Evolutionary conservation across 352 stramenopile genomes (phyloP).

Genomic region (Pythium phragmiticola): DNA sequence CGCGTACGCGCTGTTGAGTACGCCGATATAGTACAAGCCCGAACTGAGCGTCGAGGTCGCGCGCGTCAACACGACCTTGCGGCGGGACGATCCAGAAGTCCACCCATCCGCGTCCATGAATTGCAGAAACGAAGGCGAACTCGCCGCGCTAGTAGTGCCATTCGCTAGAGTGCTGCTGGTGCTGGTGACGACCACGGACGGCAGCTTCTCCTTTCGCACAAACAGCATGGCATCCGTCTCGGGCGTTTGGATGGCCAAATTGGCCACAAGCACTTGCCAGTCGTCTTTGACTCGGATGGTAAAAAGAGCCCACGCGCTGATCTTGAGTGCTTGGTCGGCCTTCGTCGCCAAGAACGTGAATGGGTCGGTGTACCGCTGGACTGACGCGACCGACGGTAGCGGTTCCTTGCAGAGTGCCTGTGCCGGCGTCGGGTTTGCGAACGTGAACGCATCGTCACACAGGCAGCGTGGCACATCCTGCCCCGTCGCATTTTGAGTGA

Average conservation of each 20-base stretch:
- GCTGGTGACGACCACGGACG: conserved; percentile 26
- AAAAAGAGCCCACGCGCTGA: conserved; percentile 61
- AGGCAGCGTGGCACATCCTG: conserved; percentile 41
- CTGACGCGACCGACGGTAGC: conserved; percentile 52
- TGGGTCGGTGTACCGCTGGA: conserved; percentile 49
- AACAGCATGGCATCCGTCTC: conserved; percentile 78
- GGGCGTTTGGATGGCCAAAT: conserved; percentile 31
- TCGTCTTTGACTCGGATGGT: conserved; percentile 52
- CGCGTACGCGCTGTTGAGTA: conserved; percentile 75
- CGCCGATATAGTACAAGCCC: conserved; percentile 70
- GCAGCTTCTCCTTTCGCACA: conserved; percentile 62
- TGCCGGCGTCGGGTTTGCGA: conserved; percentile 34
- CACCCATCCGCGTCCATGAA: conserved; percentile 53
- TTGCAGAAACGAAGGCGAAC: conserved; percentile 39
- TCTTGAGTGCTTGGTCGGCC: conserved; percentile 42
- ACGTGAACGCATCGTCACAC: conserved; percentile 67
- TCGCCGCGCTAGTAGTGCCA: not conserved
- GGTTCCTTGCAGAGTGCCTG: conserved; percentile 67
- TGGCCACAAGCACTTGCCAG: conserved; percentile 60
- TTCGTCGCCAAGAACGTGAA: conserved; percentile 43
- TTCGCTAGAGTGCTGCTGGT: conserved; percentile 8
- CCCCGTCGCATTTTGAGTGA: conserved; percentile 17
- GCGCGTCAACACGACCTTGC: conserved; percentile 59
- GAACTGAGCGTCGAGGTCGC: conserved; percentile 65
- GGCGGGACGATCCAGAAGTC: conserved; percentile 34